Evolutionary conservation across 495 filamentous ascomycete species (phyloP).

Genomic region (Penicillium flavigenum): DNA sequence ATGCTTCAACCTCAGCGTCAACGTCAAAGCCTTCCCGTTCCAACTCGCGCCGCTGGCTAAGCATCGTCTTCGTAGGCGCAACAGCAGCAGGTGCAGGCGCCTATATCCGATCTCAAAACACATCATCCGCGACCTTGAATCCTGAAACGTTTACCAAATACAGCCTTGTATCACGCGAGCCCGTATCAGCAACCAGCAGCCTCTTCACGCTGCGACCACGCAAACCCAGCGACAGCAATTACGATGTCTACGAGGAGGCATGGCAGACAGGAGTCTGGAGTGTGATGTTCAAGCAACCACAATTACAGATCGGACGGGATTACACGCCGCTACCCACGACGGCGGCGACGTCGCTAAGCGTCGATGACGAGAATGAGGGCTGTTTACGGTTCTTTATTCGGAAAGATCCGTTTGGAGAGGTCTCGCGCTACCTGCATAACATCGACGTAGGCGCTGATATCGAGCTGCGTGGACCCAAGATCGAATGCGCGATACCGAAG

Average conservation of each 20-base stretch:
- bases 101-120: conserved; percentile 34
- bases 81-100: conserved; percentile 40
- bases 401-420: conserved; percentile 55
- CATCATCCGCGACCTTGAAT: conserved; percentile 34
- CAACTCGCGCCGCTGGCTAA: conserved; percentile 33
- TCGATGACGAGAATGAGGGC: conserved; percentile 37
- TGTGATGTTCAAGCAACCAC: conserved; percentile 90
- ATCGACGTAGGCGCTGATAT: conserved; percentile 60
- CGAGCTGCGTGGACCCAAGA: conserved; percentile 73
- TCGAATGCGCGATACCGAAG: conserved; percentile 63
- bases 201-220: conserved; percentile 67
- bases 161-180: conserved; percentile 61
- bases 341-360: conserved; percentile 21
- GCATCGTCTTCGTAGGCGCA: conserved; percentile 34
- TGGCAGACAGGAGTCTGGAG: conserved; percentile 72
- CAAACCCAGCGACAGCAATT: conserved; percentile 37
- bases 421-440: conserved; percentile 67
- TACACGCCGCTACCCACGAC: conserved; percentile 81
- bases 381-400: conserved; percentile 57
- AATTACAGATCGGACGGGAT: conserved; percentile 80
- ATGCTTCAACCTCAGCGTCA: conserved; percentile 5
- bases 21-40: conserved; percentile 10
- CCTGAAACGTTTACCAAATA: conserved; percentile 66
- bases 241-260: conserved; percentile 47
- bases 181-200: conserved; percentile 71